Evolutionary conservation across 495 filamentous ascomycete species (phyloP), one percentile per base, ranked within the genome.

Genomic region (Daldinia loculata): DNA sequence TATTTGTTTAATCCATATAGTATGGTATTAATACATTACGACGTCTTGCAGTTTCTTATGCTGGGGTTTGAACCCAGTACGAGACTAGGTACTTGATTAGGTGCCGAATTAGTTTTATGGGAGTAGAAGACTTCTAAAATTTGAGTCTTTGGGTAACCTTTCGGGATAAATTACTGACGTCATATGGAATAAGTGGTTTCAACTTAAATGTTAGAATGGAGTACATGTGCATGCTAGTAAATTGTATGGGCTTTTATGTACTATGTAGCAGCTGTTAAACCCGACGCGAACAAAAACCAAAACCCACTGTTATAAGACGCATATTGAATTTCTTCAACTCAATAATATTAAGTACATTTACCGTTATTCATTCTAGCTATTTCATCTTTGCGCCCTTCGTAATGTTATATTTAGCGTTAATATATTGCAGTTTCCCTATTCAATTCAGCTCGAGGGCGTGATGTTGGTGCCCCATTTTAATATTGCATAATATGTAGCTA

Each of bases 131-230:
- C 22, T 8, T 57, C 9, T 3, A 11, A 38, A 24, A 51, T 15
- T 5, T 52, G n/a, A 50, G 8, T 45, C 11, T 17, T n/a, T 39
- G 17, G 30, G 38, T 36, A 56, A 34, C 56, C 24, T 45, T 22
- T 68, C 29, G 34, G 30, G 45, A 39, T 9, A 2, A 43, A 19
- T 30, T 61, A 30, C 29, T 63, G 63, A 71, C 69, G 69, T 71
- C 69, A 71, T 41, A 15, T 51, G 11, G 19, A 52, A 45, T 64
- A 24, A 53, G 50, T 56, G 30, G 53, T 1, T 11, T 15, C 6
- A 56, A 29, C 27, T 17, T 26, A 3, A n/a, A 30, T 19, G 24
- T 11, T 0, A 12, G 32, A 34, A 34, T 34, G 11, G 32, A 34
- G 43, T 48, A 48, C 43, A 24, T 19, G 43, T 17, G 43, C 8